Evolutionary conservation across 257 asterid species (phyloP), one percentile per base, ranked within the genome.

Genomic region (Henckelia pumila): DNA sequence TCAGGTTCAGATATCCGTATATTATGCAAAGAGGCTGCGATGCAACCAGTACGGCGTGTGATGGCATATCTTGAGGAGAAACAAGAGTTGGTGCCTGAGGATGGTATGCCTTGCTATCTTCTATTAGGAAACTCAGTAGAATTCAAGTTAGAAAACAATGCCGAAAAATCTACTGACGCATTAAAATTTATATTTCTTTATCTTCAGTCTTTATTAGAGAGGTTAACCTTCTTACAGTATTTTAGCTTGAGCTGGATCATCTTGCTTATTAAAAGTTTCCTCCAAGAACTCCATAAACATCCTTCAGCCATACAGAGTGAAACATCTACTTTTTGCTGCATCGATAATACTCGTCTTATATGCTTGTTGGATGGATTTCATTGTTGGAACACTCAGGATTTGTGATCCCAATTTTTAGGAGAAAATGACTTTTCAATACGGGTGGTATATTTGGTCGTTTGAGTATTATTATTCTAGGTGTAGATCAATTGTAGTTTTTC

Each of bases 1-100:
- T 93, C 99, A 17, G 99, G 99, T 77, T 93, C 97, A 30, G 99
- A 93, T 80, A 82, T 93, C 67, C 90, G 97, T 67, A 78, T 93
- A 28, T 62, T 93, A 61, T 90, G 99, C 88, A 93, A 93, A 83
- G 99, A 93, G 75, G 97, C 96, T 44, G 99, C 97, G 30, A 93
- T 93, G 99, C 97, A 90, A 74, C 99, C 97, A 52, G 78, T 93
- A 55, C 75, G 99, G 74, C 86, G 96, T 63, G 56, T 90, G 71
- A 93, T 93, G 96, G 70, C 82, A 25, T 47, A 52, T 73, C 97
- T 93, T 47, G 99, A 93, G 78, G 91, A 79, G 64, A 81, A 70
- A 69, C 81, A 75, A 74, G 88, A 82, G 58, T 61, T 70, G 35
- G 86, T 88, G 78, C 87, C 96, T 59, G 99, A 86, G 74, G 95